Evolutionary conservation across 441 rosid genomes (phyloP).

Genomic region (Viola pubescens): DNA sequence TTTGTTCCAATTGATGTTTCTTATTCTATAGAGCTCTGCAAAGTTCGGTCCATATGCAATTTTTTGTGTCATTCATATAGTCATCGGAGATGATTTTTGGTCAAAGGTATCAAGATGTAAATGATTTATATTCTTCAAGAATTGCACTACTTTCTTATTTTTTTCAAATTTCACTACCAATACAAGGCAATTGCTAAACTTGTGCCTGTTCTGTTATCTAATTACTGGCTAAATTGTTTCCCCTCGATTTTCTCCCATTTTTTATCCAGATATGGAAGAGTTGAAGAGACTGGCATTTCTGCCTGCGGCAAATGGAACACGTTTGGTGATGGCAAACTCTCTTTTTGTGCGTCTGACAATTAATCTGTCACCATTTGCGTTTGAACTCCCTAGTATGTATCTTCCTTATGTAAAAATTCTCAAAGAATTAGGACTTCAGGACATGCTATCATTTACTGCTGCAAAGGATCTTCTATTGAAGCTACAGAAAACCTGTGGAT

Average conservation of each 20-base stretch:
- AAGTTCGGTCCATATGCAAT: too few species aligned
- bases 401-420: conserved; percentile 84
- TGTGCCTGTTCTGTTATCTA: background rate
- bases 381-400: conserved; percentile 80
- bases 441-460: conserved; percentile 61
- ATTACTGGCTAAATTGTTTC: background rate
- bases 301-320: conserved; percentile 98
- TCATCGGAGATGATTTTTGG: background rate
- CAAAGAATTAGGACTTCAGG: conserved; percentile 87
- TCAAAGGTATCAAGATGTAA: background rate
- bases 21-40: too few species aligned
- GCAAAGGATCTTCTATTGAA: conserved; percentile 68
- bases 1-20: too few species aligned
- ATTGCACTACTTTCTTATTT: background rate
- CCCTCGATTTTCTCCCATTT: conserved; percentile 4
- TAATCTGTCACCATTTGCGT: conserved; percentile 92
- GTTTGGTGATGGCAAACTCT: conserved; percentile 69
- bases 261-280: conserved; percentile 56
- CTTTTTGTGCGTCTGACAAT: conserved; percentile 77
- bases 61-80: too few species aligned
- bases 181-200: too few species aligned
- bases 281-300: conserved; percentile 78
- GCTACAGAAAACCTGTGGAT: conserved; percentile 80
- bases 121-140: background rate
- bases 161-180: too few species aligned